phyloP scores from a whole-genome alignment of 1,139 yeast genomes.

The Protomyces lactucae-debilis region DNA sequence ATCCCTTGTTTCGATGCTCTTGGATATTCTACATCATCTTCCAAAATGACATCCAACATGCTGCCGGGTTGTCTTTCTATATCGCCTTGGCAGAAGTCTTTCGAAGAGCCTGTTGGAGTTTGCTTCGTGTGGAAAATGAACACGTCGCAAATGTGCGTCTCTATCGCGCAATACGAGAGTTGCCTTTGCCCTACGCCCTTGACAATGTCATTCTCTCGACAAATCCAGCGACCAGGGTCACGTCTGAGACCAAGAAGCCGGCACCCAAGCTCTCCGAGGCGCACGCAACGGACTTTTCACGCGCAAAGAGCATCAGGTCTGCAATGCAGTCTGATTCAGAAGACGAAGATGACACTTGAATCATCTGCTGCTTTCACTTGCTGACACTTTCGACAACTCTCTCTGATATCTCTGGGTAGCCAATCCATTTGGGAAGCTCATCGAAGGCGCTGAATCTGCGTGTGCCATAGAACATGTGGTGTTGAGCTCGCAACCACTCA shows the following conservation, averaged over 20 bases:
- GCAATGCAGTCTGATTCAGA: conserved; percentile 11
- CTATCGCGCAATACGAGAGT: conserved; percentile 79
- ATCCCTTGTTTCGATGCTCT: conserved; percentile 72
- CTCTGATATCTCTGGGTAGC: not conserved
- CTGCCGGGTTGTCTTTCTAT: conserved; percentile 81
- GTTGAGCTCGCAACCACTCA: not conserved
- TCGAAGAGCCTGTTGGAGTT: conserved; percentile 81
- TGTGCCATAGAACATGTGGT: conserved; percentile 18
- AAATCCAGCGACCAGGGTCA: conserved; percentile 1
- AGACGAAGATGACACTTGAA: not conserved
- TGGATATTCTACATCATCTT: conserved; percentile 81
- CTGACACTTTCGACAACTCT: not conserved
- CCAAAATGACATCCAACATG: conserved; percentile 72
- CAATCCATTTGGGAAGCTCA: conserved; percentile 7
- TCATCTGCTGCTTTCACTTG: not conserved
- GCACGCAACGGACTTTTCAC: conserved; percentile 21
- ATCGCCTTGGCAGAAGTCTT: conserved; percentile 76
- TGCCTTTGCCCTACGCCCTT: conserved; percentile 48
- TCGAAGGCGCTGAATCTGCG: conserved; percentile 3
- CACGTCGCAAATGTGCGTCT: conserved; percentile 76
- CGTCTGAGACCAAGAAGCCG: conserved; percentile 6
- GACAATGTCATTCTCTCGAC: not conserved
- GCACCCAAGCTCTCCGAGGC: conserved; percentile 13
- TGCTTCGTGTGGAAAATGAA: conserved; percentile 92
- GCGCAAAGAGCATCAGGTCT: conserved; percentile 15